These are phyloP conservation scores for Schizophyllum commune DNA, from an alignment of 1,284 basidiomycete species.

Conservation along the genomic window DNA sequence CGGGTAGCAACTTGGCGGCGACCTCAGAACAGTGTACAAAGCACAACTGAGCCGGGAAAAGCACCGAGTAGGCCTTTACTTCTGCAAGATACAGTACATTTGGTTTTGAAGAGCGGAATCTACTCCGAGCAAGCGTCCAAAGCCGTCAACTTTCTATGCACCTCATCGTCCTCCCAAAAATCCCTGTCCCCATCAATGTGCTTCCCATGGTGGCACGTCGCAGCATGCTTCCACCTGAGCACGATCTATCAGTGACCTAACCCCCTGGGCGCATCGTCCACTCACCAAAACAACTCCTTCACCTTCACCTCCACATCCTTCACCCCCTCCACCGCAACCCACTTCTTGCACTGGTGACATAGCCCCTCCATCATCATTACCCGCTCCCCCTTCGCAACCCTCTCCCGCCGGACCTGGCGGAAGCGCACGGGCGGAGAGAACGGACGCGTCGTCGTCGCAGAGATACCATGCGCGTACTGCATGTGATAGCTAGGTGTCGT, in stretches of 20 bases:
- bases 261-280: constrained; percentile 4
- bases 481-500: constrained; percentile 56
- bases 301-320: constrained; percentile 65
- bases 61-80: too few species aligned
- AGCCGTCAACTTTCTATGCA: constrained; percentile 14
- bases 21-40: too few species aligned
- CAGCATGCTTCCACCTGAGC: constrained; percentile 77
- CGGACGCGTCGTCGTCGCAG: constrained; percentile 50
- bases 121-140: neutral
- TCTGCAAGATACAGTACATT: too few species aligned
- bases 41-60: too few species aligned
- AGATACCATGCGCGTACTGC: constrained; percentile 72
- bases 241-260: neutral
- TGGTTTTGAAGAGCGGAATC: too few species aligned
- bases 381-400: constrained; percentile 45
- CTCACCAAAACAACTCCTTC: constrained; percentile 66
- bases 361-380: constrained; percentile 53
- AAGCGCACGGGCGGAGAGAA: constrained; percentile 70
- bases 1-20: too few species aligned
- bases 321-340: constrained; percentile 63
- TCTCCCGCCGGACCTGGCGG: constrained; percentile 34
- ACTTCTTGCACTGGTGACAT: constrained; percentile 69
- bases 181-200: constrained; percentile 47
- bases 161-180: constrained; percentile 33
- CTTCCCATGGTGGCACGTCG: constrained; percentile 55